Conservation (phyloP, 2,329 filamentous ascomycete species). For the Cladobotryum protrusum region DNA sequence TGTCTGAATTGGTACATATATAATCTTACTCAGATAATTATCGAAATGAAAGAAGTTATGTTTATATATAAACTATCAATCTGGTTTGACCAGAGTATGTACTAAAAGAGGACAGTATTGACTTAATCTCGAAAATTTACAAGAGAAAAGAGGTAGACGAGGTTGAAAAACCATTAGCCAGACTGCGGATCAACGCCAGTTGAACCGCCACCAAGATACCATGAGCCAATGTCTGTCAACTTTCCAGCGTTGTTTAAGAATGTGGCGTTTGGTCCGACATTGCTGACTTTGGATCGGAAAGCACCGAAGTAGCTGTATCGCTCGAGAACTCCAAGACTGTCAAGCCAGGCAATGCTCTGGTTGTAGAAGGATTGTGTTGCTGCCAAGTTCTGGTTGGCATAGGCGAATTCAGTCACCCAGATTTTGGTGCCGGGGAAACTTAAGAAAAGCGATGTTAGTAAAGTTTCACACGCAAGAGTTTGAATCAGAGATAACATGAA, state of each 20-base stretch:
- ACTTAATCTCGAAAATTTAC: background rate
- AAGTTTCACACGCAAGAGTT: background rate
- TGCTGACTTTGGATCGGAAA: slow-evolving; percentile 63
- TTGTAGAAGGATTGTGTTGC: slow-evolving; percentile 64
- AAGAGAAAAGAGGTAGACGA: too few species aligned
- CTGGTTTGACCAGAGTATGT: background rate
- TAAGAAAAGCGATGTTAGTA: background rate
- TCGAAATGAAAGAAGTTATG: background rate
- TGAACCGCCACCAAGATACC: slow-evolving; percentile 58
- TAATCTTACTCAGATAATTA: too few species aligned
- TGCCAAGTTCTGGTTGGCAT: slow-evolving; percentile 48
- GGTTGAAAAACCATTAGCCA: background rate
- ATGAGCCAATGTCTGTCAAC: slow-evolving; percentile 68
- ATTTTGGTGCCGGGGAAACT: slow-evolving; percentile 57
- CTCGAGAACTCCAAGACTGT: slow-evolving; percentile 49
- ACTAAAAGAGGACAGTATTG: background rate
- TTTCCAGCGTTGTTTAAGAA: slow-evolving; percentile 63
- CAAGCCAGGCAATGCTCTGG: slow-evolving; percentile 57
- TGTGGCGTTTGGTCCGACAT: slow-evolving; percentile 65
- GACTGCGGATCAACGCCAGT: slow-evolving; percentile 37
- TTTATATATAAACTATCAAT: background rate
- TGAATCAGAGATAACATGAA: background rate
- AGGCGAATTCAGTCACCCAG: slow-evolving; percentile 76
- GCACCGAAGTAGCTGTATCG: slow-evolving; percentile 72
- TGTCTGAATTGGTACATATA: too few species aligned